Percentiles rank a stretch among this genome's conserved stretches.
Conservation (phyloP, 495 filamentous ascomycete genomes). For the Neurospora sp. region DNA sequence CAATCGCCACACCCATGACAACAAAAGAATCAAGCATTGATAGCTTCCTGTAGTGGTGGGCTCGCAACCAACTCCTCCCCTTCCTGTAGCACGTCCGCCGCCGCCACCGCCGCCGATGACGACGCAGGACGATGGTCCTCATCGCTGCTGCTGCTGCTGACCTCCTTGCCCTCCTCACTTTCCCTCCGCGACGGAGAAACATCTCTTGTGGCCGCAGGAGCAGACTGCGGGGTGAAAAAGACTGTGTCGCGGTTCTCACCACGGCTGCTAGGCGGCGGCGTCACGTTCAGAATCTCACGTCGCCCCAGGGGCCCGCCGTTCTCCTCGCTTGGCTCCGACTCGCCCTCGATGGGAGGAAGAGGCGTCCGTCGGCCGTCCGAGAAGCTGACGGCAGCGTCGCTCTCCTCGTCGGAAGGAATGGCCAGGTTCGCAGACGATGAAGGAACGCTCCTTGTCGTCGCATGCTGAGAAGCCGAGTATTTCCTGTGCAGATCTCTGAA, state of each 20-base stretch:
- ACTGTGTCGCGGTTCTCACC: constrained; percentile 21
- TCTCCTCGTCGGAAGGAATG: constrained; percentile 43
- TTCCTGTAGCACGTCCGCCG: constrained; percentile 1
- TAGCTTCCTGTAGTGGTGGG: constrained; percentile 25
- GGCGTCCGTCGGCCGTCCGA: constrained; percentile 46
- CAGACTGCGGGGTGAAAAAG: constrained; percentile 36
- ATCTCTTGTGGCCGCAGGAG: constrained; percentile 21
- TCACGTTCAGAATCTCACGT: constrained; percentile 8
- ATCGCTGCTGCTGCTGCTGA: not conserved
- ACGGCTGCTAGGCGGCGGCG: constrained; percentile 14
- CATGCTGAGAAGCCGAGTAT: constrained; percentile 35
- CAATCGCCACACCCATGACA: not conserved
- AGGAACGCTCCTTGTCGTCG: constrained; percentile 11
- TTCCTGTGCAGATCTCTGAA: constrained; percentile 44
- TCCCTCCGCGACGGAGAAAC: constrained; percentile 2
- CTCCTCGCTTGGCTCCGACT: constrained; percentile 14
- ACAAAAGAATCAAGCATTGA: constrained; percentile 22
- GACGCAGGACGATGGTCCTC: not conserved
- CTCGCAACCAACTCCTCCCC: constrained; percentile 25
- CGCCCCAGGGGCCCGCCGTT: not conserved
- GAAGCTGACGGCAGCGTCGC: constrained; percentile 44
- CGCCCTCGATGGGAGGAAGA: constrained; percentile 39
- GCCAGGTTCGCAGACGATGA: constrained; percentile 16
- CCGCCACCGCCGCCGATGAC: not conserved
- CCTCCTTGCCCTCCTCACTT: constrained; percentile 9